phyloP scores from a whole-genome alignment of 164 flowering plant genomes.

The Brasenia schreberi region DNA sequence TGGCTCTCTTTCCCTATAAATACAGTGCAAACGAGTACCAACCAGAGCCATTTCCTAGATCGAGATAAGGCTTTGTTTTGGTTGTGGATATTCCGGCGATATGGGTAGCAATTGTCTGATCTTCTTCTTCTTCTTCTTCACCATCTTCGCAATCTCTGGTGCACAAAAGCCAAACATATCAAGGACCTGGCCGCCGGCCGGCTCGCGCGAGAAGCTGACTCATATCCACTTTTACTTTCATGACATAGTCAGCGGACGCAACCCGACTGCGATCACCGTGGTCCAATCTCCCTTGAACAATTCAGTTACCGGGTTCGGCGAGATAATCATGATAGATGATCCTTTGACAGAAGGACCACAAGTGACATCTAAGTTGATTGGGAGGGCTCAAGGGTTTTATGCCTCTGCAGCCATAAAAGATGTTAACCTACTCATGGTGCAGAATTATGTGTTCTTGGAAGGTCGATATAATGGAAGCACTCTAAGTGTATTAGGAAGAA shows the following conservation, averaged over 20 bases:
- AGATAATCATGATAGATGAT: conserved; percentile 5
- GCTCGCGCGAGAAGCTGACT: background rate
- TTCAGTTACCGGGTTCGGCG: conserved; percentile 2
- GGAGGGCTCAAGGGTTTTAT: conserved; percentile 8
- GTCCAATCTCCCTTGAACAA: background rate
- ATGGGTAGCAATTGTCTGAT: background rate
- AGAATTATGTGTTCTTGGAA: conserved; percentile 2
- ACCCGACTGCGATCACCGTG: conserved; percentile 4
- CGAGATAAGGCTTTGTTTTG: too few relatives aligned
- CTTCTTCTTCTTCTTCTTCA: background rate
- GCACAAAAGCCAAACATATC: background rate
- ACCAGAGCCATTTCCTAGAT: too few relatives aligned
- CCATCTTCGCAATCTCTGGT: background rate
- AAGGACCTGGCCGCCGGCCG: background rate
- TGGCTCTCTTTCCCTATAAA: too few relatives aligned
- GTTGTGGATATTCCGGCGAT: too few relatives aligned
- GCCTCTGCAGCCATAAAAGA: conserved; percentile 2
- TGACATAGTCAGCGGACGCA: conserved; percentile 5
- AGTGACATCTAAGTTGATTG: conserved; percentile 3
- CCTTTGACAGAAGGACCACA: conserved; percentile 4
- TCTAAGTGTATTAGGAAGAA: conserved; percentile 16
- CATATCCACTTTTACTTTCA: conserved; percentile 8
- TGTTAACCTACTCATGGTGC: conserved; percentile 1
- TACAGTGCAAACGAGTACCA: too few relatives aligned
- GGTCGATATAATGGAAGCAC: conserved; percentile 11